Percentiles rank a stretch among this genome's conserved stretches.
phyloP scores from a whole-genome alignment of 305 asterid species.

The Fraxinus velutina region DNA sequence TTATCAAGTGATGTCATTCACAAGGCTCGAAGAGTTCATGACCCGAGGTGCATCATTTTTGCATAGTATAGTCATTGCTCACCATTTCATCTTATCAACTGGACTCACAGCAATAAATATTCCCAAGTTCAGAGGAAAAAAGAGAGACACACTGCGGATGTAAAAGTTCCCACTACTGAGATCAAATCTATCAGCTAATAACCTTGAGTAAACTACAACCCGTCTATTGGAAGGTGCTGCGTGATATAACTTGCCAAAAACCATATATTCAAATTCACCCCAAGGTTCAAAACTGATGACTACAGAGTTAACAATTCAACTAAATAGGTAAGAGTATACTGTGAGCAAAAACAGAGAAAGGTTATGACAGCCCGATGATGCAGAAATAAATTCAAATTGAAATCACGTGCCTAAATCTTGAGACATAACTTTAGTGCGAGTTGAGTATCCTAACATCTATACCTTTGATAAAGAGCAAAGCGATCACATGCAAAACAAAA shows the following conservation, averaged over 20 bases:
- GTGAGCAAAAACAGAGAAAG: background rate
- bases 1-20: background rate
- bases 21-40: background rate
- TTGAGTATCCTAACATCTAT: background rate
- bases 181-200: background rate
- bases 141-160: background rate
- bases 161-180: background rate
- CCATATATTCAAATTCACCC: background rate
- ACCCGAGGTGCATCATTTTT: background rate
- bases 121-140: background rate
- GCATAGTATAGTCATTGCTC: background rate
- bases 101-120: background rate
- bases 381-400: background rate
- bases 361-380: background rate
- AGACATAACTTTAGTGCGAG: background rate
- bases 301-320: background rate
- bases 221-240: background rate
- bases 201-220: background rate
- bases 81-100: background rate
- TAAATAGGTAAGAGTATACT: background rate
- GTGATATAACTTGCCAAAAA: background rate
- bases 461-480: background rate
- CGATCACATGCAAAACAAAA: conserved; percentile 17
- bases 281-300: background rate
- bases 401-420: background rate